These are phyloP conservation scores for Sabuloglossum arenarium DNA, from an alignment of 495 filamentous ascomycete species.

Conservation along the genomic window DNA sequence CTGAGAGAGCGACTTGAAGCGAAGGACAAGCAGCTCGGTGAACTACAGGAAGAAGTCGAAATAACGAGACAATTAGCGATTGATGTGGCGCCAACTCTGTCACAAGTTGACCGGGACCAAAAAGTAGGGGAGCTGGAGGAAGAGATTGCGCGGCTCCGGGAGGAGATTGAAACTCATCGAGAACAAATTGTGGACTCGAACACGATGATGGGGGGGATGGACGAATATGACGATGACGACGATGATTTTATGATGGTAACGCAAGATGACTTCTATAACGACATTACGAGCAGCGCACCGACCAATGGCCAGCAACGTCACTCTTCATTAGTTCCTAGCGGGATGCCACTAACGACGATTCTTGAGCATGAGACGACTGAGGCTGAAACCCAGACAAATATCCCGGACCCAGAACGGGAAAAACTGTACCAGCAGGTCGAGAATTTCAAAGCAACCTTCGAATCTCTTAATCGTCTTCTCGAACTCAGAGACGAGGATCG, in stretches of 20 bases:
- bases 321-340: not conserved
- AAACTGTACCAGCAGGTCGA: not conserved
- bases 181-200: not conserved
- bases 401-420: not conserved
- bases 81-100: conserved; percentile 9
- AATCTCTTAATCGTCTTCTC: not conserved
- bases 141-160: conserved; percentile 8
- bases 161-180: conserved; percentile 8
- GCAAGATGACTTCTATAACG: conserved; percentile 1
- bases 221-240: conserved; percentile 1
- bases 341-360: not conserved
- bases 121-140: conserved; percentile 9
- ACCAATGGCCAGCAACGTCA: conserved; percentile 5
- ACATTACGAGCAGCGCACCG: conserved; percentile 6
- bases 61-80: conserved; percentile 12
- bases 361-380: not conserved
- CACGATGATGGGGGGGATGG: not conserved
- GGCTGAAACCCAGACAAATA: not conserved
- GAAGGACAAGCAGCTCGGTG: conserved; percentile 11
- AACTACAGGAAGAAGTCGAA: conserved; percentile 13
- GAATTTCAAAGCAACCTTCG: not conserved
- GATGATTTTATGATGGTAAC: conserved; percentile 5
- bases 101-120: conserved; percentile 3
- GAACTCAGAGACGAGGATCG: not conserved
- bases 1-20: conserved; percentile 11